These are phyloP conservation scores for Agaricales sp. DNA, from an alignment of 1,284 basidiomycete genomes.

Conservation along the genomic window DNA sequence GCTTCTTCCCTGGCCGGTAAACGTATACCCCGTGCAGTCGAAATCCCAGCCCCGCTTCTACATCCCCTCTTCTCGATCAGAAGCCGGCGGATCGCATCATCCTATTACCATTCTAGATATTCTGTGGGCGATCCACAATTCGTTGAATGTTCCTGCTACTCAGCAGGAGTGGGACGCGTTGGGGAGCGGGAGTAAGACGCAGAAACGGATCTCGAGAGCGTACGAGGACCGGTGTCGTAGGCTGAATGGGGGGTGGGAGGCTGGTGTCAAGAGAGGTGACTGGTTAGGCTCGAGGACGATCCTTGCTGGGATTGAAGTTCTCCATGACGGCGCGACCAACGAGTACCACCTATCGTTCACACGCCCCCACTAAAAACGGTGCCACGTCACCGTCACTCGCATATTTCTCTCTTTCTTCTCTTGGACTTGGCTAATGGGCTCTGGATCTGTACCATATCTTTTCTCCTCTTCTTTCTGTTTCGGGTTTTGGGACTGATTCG, in stretches of 20 bases:
- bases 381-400: neutral
- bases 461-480: no score
- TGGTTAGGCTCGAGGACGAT: neutral
- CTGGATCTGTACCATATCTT: neutral
- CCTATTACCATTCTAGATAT: conserved; percentile 1
- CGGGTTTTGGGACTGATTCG: no score
- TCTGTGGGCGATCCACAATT: neutral
- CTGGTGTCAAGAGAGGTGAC: conserved; percentile 1
- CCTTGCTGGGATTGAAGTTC: neutral
- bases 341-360: conserved; percentile 1
- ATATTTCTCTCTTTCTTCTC: neutral
- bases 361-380: neutral
- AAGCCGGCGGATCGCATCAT: neutral
- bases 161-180: conserved; percentile 2
- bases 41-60: neutral
- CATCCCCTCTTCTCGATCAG: neutral
- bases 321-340: neutral
- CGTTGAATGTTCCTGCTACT: neutral
- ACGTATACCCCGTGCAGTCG: neutral
- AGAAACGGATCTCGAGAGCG: neutral
- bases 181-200: neutral
- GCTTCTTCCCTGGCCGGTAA: neutral
- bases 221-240: conserved; percentile 2
- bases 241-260: neutral
- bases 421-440: neutral